Evolutionary conservation across 306 rosid genomes (phyloP), one percentile per base, ranked within the genome.

Genomic region (Trifolium pratense): DNA sequence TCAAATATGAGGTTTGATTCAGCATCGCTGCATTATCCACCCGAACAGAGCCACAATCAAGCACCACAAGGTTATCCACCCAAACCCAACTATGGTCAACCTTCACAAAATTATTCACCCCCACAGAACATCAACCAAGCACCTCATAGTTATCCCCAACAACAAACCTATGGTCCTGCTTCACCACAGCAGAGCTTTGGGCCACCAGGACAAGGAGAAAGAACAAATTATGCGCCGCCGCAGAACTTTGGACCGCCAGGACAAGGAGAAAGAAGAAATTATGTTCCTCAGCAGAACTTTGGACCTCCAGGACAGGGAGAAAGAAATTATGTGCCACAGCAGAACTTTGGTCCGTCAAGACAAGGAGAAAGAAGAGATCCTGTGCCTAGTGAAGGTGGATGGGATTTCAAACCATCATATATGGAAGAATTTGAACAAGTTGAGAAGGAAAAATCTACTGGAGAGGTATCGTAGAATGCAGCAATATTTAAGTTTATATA

Each of bases 381-480:
- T 43, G 26, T 70, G 69, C 86, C 86, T 36, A 67, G 85, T 56
- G 71, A 74, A 7, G 90, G 71, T 57, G 52, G 31, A 7, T 75
- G 71, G 45, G 62, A 74, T 59, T 85, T 78, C 73, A 87, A 86
- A 69, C 89, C 92, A 68, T 56, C 92, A 70, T 74, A 86, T 79
- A 87, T 83, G 82, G 79, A 81, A 14, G 87, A 81, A 26, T 85
- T 80, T 75, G 86, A 79, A 53, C 89, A 73, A 78, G 17, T 14
- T 31, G 52, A 39, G 9, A 74, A 67, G 71, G 75, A 79, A 29
- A 74, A 46, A 73, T 78, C 69, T 68, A 16, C 78, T 23, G 81
- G 82, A 75, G 68, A 77, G 75, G 80, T 79, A 75, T 68, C 62
- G 6, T 58, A 48, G 43, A 23, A 49, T 20, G 14, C 18, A 21